These are phyloP conservation scores for Wickerhamomyces bisporus DNA, from an alignment of 805 yeast species.

Conservation along the genomic window DNA sequence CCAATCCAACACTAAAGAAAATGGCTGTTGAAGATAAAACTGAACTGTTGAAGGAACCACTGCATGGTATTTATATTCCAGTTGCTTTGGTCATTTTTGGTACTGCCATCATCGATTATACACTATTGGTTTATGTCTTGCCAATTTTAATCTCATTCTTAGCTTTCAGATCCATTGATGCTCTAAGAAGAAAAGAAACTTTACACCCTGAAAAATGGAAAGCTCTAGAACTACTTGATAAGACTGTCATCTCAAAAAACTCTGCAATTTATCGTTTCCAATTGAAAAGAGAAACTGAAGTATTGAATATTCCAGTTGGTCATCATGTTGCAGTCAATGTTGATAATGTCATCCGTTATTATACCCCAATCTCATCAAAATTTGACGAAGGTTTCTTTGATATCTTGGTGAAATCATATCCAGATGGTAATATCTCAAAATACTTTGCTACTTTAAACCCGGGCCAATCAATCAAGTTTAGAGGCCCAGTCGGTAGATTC, in stretches of 20 bases:
- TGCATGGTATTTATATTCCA: constrained; percentile 76
- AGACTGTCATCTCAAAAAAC: constrained; percentile 66
- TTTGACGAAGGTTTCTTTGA: constrained; percentile 72
- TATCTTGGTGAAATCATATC: constrained; percentile 69
- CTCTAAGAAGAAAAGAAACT: constrained; percentile 36
- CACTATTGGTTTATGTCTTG: constrained; percentile 42
- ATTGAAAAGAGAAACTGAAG: constrained; percentile 53
- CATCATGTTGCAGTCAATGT: constrained; percentile 63
- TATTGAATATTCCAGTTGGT: constrained; percentile 65
- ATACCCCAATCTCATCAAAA: constrained; percentile 71
- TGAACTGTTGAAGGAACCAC: constrained; percentile 59
- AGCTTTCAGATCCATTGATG: constrained; percentile 29
- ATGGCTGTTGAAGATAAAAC: constrained; percentile 32
- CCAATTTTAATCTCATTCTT: constrained; percentile 35
- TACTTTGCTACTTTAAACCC: constrained; percentile 57
- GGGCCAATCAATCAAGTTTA: constrained; percentile 64
- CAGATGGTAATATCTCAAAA: constrained; percentile 64
- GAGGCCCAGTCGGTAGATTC: constrained; percentile 78
- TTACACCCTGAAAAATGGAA: constrained; percentile 52
- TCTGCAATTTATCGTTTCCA: constrained; percentile 71
- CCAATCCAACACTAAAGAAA: neutral
- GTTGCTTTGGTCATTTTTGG: constrained; percentile 56
- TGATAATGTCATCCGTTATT: constrained; percentile 48
- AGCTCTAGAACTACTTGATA: constrained; percentile 64
- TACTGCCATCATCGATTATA: constrained; percentile 45